These are phyloP conservation scores for Annulohypoxylon bovei DNA, from an alignment of 495 filamentous ascomycete species.

Conservation along the genomic window DNA sequence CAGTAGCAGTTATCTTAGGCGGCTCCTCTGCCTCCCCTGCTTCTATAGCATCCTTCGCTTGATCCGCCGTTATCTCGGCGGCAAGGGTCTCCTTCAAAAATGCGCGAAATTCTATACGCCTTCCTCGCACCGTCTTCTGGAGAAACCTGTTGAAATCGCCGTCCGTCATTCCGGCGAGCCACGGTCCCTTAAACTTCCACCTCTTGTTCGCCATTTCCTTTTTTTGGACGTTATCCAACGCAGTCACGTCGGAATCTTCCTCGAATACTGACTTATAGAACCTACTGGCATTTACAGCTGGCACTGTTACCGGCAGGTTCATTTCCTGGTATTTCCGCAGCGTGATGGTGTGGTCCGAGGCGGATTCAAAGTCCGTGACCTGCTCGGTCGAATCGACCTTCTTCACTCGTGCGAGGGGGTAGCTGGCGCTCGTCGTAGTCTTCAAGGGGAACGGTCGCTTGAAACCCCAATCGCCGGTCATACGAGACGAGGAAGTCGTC, in stretches of 20 bases:
- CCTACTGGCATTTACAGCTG: conserved; percentile 43
- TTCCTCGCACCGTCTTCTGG: conserved; percentile 66
- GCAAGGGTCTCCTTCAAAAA: conserved; percentile 64
- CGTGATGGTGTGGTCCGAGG: conserved; percentile 82
- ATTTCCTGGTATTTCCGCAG: conserved; percentile 87
- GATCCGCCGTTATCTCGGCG: conserved; percentile 59
- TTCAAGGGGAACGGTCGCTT: conserved; percentile 84
- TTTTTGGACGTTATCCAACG: conserved; percentile 44
- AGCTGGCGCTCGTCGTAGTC: conserved; percentile 74
- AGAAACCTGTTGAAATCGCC: conserved; percentile 76
- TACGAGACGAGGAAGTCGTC: conserved; percentile 77
- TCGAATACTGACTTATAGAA: conserved; percentile 67
- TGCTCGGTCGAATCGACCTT: conserved; percentile 89
- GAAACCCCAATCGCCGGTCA: conserved; percentile 90
- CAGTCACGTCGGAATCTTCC: conserved; percentile 60
- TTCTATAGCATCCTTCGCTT: conserved; percentile 50
- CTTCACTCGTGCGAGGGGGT: conserved; percentile 74
- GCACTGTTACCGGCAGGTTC: conserved; percentile 62
- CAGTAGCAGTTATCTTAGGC: conserved; percentile 41
- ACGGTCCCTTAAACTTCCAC: conserved; percentile 86
- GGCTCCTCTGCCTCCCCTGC: conserved; percentile 24
- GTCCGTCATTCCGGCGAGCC: conserved; percentile 77
- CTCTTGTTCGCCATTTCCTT: conserved; percentile 52
- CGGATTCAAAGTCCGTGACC: conserved; percentile 88
- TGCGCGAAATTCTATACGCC: conserved; percentile 68